phyloP scores from a whole-genome alignment of 768 basidiomycete genomes.

The Phanerodontia chrysosporium region DNA sequence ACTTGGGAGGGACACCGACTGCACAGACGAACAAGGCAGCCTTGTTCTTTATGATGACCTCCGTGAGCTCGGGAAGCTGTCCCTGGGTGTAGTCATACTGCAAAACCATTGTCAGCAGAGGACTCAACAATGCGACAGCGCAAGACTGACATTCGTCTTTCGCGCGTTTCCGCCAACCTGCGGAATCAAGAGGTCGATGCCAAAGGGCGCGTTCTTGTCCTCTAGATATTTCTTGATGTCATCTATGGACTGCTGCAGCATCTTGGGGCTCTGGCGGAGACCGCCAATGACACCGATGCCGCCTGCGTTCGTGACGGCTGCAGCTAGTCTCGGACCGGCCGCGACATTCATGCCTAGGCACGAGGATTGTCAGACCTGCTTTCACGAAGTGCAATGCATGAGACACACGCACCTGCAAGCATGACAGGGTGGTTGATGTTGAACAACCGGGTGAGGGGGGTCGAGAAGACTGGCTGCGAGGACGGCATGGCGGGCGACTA shows the following conservation, averaged over 20 bases:
- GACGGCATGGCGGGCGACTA: slow-evolving; percentile 52
- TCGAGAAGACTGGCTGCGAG: slow-evolving; percentile 60
- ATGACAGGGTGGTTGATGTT: slow-evolving; percentile 80
- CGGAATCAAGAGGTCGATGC: slow-evolving; percentile 81
- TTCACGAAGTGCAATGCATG: neutral
- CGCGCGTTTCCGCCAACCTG: slow-evolving; percentile 78
- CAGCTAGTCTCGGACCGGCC: slow-evolving; percentile 79
- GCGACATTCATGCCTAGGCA: slow-evolving; percentile 74
- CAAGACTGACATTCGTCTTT: slow-evolving; percentile 65
- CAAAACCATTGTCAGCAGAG: neutral
- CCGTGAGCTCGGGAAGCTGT: slow-evolving; percentile 70
- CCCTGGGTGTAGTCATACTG: slow-evolving; percentile 76
- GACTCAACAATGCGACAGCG: neutral
- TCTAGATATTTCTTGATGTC: slow-evolving; percentile 74
- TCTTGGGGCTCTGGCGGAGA: slow-evolving; percentile 64
- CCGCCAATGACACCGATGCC: slow-evolving; percentile 90
- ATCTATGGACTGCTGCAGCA: slow-evolving; percentile 61
- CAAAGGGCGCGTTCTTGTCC: slow-evolving; percentile 72
- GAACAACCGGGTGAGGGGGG: slow-evolving; percentile 73
- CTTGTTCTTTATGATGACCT: slow-evolving; percentile 71
- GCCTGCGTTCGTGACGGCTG: slow-evolving; percentile 81
- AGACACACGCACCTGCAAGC: slow-evolving; percentile 52
- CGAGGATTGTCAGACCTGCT: slow-evolving; percentile 2
- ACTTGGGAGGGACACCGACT: slow-evolving; percentile 80
- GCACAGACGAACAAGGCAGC: slow-evolving; percentile 81